Evolutionary conservation across 2,329 filamentous ascomycete species (phyloP), one percentile per base, ranked within the genome.

Genomic region (Venturia carpophila): DNA sequence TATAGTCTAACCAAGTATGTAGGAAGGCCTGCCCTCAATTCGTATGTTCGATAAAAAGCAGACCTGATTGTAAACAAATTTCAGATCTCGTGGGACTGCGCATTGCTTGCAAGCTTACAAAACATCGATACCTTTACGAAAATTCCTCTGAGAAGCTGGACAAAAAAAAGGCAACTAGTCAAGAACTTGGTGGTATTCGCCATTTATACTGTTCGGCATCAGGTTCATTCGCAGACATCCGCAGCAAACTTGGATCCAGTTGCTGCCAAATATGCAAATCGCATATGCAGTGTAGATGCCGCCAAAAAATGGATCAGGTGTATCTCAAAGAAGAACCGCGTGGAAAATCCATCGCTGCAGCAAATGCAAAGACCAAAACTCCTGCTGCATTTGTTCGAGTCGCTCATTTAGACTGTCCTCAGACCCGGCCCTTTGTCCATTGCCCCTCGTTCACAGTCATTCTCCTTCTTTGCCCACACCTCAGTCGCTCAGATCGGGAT

Each of bases 401-500:
- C 24, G 21, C 21, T 21, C 47, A 17, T 52, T 21, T 21, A 27
- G 47, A 27, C 47, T 15, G 21, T 21, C 24, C 24, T 55, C 6
- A 5, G 11, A 24, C 27, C 30, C 30, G 30, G 30, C 11, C 7
- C 27, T 19, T 55, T 34, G 24, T 55, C 24, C 21, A 30, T 34
- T 19, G 17, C 17, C 52, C 9, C 52, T 58, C 30, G 11, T 58
- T 19, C 19, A 11, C 52, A n/a, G 10, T n/a, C 4, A 5, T 58
- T 11, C 13, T 1, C 11, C 27, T 27, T 17, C 52, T n/a, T 11
- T n/a, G n/a, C n/a, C n/a, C n/a, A 15, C 13, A n/a, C 11, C 49
- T 70, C 70, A 80, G 69, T 81, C 79, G 71, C 78, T 80, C 67
- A 79, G 84, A 75, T 94, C 91, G 21, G 91, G 91, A 75, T 95